These are phyloP conservation scores for Stipa capillata DNA, from an alignment of 176 grass and related monocot species.

Conservation along the genomic window DNA sequence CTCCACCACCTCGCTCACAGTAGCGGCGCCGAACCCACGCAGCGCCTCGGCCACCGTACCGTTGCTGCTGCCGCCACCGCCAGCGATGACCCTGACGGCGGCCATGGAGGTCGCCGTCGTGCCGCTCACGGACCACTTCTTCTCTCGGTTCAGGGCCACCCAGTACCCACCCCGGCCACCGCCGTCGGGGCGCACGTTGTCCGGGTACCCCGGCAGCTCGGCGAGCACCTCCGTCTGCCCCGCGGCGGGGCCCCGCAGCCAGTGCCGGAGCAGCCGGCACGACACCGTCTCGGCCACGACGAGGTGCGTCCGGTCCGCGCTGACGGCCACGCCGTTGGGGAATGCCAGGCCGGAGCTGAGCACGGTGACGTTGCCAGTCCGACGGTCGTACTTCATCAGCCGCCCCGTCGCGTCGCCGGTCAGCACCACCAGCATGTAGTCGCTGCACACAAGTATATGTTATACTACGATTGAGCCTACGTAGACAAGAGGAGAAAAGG, in stretches of 20 bases:
- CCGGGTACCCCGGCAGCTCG: slow-evolving; percentile 76
- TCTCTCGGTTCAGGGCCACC: slow-evolving; percentile 63
- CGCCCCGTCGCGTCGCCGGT: slow-evolving; percentile 56
- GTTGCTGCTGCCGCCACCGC: not conserved
- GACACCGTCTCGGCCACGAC: slow-evolving; percentile 46
- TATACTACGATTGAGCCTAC: not conserved
- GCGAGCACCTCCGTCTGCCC: slow-evolving; percentile 42
- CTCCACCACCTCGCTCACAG: slow-evolving; percentile 72
- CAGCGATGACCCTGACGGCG: slow-evolving; percentile 48
- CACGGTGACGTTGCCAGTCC: slow-evolving; percentile 36
- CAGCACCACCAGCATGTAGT: slow-evolving; percentile 40
- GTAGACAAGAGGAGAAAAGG: not conserved
- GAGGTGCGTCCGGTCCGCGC: slow-evolving; percentile 51
- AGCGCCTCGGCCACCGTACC: slow-evolving; percentile 37
- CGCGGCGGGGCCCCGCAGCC: slow-evolving; percentile 37
- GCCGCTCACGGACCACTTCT: not conserved
- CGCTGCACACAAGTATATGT: slow-evolving; percentile 26
- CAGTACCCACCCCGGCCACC: slow-evolving; percentile 42
- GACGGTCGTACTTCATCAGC: slow-evolving; percentile 50
- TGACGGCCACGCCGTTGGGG: slow-evolving; percentile 72
- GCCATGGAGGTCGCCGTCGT: slow-evolving; percentile 12
- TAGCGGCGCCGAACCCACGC: slow-evolving; percentile 24
- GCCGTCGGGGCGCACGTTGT: slow-evolving; percentile 53
- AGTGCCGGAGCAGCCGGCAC: slow-evolving; percentile 59
- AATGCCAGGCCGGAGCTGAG: slow-evolving; percentile 40